Evolutionary conservation across 2,329 filamentous ascomycete genomes (phyloP).

Genomic region (Aspergillus sp.): DNA sequence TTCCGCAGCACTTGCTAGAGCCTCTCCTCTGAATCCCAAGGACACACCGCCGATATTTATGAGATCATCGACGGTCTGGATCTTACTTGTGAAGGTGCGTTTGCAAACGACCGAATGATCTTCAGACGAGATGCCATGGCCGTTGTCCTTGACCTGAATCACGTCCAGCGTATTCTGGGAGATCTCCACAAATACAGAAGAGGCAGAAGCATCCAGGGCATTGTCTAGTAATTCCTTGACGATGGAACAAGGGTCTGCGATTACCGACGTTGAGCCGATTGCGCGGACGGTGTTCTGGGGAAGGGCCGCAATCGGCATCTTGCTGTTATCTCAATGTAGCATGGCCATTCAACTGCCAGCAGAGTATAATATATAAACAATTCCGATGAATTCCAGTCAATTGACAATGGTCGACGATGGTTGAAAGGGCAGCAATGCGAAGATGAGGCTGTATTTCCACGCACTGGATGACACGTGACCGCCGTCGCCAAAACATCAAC

Average conservation of each 20-base stretch:
- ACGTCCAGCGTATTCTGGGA: constrained; percentile 51
- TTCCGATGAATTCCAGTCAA: background rate
- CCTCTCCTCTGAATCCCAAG: constrained; percentile 58
- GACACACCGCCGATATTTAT: constrained; percentile 46
- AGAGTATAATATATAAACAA: constrained; percentile 1
- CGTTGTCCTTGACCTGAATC: constrained; percentile 59
- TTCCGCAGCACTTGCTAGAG: constrained; percentile 54
- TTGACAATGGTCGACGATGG: background rate
- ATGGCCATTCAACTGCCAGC: background rate
- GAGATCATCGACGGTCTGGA: constrained; percentile 50
- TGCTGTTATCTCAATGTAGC: constrained; percentile 5
- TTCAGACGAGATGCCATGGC: constrained; percentile 50
- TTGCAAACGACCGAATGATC: constrained; percentile 50
- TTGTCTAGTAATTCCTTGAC: constrained; percentile 62
- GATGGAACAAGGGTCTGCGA: constrained; percentile 49
- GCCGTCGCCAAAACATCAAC: background rate
- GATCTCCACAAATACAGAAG: constrained; percentile 51
- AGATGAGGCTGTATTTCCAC: background rate
- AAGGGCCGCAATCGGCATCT: constrained; percentile 41
- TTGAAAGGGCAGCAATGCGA: background rate
- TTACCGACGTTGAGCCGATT: constrained; percentile 50
- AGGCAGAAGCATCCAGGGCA: constrained; percentile 55
- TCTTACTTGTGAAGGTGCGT: constrained; percentile 57
- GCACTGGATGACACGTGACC: constrained; percentile 1
- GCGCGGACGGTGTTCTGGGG: constrained; percentile 38